A percentile compares a stretch with the other conserved stretches of the same genome.
Conservation (phyloP, 371 early-diverging fungal species). For the Mortierella sp. region DNA sequence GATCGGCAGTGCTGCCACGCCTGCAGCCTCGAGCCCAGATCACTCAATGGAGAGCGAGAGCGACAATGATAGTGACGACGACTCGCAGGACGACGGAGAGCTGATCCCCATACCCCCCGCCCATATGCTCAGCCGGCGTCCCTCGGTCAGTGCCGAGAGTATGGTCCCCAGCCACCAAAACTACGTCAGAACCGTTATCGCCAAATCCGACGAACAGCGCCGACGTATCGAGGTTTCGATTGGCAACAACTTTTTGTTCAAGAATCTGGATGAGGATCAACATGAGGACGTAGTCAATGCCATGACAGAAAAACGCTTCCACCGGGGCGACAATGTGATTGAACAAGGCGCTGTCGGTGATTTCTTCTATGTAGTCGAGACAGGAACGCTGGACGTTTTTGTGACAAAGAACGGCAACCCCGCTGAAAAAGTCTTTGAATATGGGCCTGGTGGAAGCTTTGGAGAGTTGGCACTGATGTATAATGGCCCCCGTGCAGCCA, state of each 20-base stretch:
- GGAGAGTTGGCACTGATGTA: slow-evolving; percentile 99
- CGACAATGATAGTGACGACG: slow-evolving; percentile 52
- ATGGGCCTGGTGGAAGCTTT: slow-evolving; percentile 90
- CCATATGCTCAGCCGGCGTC: slow-evolving; percentile 83
- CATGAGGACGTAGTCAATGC: slow-evolving; percentile 95
- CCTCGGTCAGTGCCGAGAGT: slow-evolving; percentile 96
- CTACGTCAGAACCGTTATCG: slow-evolving; percentile 85
- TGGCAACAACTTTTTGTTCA: slow-evolving; percentile 92
- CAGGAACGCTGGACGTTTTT: slow-evolving; percentile 94
- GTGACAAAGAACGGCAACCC: slow-evolving; percentile 71
- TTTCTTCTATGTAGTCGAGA: slow-evolving; percentile 97
- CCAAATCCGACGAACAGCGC: slow-evolving; percentile 87
- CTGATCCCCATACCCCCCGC: slow-evolving; percentile 63
- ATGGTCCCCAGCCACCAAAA: slow-evolving; percentile 91
- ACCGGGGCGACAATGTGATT: slow-evolving; percentile 83
- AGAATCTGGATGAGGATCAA: slow-evolving; percentile 94
- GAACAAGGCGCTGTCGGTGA: slow-evolving; percentile 97
- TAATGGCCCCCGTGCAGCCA: slow-evolving; percentile 96
- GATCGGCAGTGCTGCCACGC: slow-evolving; percentile 41
- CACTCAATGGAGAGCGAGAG: slow-evolving; percentile 54
- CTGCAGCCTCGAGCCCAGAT: slow-evolving; percentile 53
- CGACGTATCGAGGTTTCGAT: slow-evolving; percentile 85
- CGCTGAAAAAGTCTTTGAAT: slow-evolving; percentile 79
- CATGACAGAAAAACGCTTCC: slow-evolving; percentile 92
- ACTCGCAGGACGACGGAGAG: slow-evolving; percentile 45